Conservation (phyloP, 164 flowering plant species). For the Brasenia schreberi region DNA sequence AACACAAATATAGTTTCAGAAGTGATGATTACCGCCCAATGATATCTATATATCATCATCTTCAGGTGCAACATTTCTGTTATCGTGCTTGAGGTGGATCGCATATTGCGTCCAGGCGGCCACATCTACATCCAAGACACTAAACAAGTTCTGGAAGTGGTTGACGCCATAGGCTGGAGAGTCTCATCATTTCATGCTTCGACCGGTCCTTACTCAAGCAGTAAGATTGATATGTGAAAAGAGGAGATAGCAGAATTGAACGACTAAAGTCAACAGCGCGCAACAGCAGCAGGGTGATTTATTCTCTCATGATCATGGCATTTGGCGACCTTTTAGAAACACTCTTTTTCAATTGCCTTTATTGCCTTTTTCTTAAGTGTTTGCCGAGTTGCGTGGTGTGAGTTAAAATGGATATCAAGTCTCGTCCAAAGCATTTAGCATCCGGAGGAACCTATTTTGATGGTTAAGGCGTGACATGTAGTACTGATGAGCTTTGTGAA, state of each 20-base stretch:
- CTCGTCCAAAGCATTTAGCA: too few species aligned
- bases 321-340: too few species aligned
- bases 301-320: too few species aligned
- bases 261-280: background rate
- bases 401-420: too few species aligned
- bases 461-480: too few species aligned
- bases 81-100: constrained; percentile 80
- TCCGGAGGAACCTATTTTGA: too few species aligned
- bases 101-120: constrained; percentile 78
- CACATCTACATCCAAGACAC: constrained; percentile 54
- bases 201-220: constrained; percentile 69
- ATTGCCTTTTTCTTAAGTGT: too few species aligned
- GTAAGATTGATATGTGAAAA: constrained; percentile 46
- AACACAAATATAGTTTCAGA: background rate
- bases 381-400: too few species aligned
- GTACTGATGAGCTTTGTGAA: too few species aligned
- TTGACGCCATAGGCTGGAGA: constrained; percentile 58
- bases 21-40: background rate
- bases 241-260: constrained; percentile 11
- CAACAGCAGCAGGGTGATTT: background rate
- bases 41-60: background rate
- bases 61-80: constrained; percentile 48
- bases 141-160: constrained; percentile 25
- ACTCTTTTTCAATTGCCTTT: too few species aligned
- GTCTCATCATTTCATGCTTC: constrained; percentile 23